A percentile compares a stretch with the other conserved stretches of the same genome.
Conservation (phyloP, 345 rosid species). For the Hypericum androsaemum region DNA sequence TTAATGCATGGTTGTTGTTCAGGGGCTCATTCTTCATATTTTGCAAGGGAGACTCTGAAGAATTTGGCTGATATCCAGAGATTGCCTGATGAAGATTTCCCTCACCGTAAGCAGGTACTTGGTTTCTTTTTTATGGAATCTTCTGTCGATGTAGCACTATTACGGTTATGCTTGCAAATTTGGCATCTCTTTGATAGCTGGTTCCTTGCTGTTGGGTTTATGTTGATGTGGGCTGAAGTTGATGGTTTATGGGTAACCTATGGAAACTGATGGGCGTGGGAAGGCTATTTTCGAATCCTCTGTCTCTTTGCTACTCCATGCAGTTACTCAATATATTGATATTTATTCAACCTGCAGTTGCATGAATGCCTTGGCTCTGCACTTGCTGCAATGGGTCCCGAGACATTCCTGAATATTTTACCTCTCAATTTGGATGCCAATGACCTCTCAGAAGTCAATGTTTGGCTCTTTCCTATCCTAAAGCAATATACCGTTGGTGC, state of each 20-base stretch:
- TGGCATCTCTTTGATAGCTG: too few relatives aligned
- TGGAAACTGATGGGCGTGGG: too few relatives aligned
- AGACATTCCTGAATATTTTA: slow-evolving; percentile 55
- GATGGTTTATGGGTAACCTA: too few relatives aligned
- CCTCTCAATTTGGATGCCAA: slow-evolving; percentile 68
- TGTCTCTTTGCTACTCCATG: neutral
- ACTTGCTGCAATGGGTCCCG: slow-evolving; percentile 91
- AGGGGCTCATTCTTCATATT: slow-evolving; percentile 63
- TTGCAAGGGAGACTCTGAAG: slow-evolving; percentile 66
- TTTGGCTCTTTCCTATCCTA: slow-evolving; percentile 88
- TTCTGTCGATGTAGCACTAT: too few relatives aligned
- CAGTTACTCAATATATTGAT: neutral
- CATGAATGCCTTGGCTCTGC: slow-evolving; percentile 93
- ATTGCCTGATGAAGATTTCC: slow-evolving; percentile 77
- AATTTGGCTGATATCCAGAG: slow-evolving; percentile 76
- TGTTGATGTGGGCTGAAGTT: too few relatives aligned
- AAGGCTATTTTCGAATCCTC: neutral
- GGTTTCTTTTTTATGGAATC: too few relatives aligned
- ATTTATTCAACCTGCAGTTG: slow-evolving; percentile 34
- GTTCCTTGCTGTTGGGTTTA: too few relatives aligned
- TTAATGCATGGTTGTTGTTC: slow-evolving; percentile 10
- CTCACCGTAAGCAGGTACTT: slow-evolving; percentile 67
- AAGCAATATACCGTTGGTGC: slow-evolving; percentile 89
- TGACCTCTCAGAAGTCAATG: slow-evolving; percentile 74
- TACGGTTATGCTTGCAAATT: too few relatives aligned